A percentile compares a stretch with the other conserved stretches of the same genome.
These are phyloP conservation scores for Cicer cuneatum DNA, from an alignment of 306 rosid species.

Conservation along the genomic window DNA sequence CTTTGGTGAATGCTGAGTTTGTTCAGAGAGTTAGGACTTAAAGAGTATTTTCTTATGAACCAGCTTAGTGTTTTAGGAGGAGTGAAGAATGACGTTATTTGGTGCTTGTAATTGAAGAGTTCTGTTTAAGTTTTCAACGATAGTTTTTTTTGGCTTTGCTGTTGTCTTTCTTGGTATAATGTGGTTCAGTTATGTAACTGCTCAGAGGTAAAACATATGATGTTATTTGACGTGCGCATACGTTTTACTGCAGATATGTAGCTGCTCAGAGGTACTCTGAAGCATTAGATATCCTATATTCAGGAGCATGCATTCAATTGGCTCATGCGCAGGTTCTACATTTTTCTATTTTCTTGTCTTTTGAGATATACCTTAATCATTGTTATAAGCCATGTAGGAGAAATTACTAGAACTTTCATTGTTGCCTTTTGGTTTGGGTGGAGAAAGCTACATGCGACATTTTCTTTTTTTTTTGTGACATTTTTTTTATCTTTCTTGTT, in stretches of 20 bases:
- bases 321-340: constrained; percentile 73
- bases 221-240: constrained; percentile 30
- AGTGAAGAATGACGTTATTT: constrained; percentile 24
- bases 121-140: not conserved
- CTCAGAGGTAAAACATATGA: too few relatives aligned
- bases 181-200: too few relatives aligned
- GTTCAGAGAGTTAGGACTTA: not conserved
- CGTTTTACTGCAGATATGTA: constrained; percentile 69
- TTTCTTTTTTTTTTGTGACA: not conserved
- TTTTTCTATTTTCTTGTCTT: constrained; percentile 34
- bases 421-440: not conserved
- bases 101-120: constrained; percentile 12
- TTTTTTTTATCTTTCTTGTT: constrained; percentile 5
- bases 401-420: constrained; percentile 12
- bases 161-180: too few relatives aligned
- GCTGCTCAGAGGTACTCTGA: constrained; percentile 76
- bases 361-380: constrained; percentile 30
- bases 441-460: not conserved
- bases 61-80: constrained; percentile 22
- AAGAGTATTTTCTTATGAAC: constrained; percentile 24
- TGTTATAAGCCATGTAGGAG: constrained; percentile 4
- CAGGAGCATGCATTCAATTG: constrained; percentile 88
- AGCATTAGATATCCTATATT: constrained; percentile 83
- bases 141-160: too few relatives aligned
- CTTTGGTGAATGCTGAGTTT: constrained; percentile 30